Percentiles rank a stretch among this genome's conserved stretches.
Evolutionary conservation across 805 yeast species (phyloP).

Genomic region (Candida fluviatilis): DNA sequence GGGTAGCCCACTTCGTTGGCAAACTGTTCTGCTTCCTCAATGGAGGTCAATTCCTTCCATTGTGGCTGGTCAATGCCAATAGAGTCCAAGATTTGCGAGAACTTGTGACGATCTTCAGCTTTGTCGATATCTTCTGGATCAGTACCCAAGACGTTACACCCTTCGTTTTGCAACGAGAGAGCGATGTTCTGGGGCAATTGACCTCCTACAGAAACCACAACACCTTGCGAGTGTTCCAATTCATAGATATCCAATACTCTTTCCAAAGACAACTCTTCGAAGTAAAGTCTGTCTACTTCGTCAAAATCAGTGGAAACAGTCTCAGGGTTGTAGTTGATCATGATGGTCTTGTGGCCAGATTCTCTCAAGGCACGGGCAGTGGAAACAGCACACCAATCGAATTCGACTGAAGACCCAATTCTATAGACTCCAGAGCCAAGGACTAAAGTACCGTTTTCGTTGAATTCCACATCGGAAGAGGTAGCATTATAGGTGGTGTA

Average conservation of each 20-base stretch:
- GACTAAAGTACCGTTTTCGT: constrained; percentile 90
- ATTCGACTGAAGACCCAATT: constrained; percentile 97
- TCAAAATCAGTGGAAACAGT: constrained; percentile 98
- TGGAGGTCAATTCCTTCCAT: constrained; percentile 91
- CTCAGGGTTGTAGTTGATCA: constrained; percentile 98
- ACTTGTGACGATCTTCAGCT: constrained; percentile 98
- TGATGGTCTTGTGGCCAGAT: constrained; percentile 82
- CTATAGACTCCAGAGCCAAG: constrained; percentile 99
- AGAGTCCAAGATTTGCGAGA: constrained; percentile 88
- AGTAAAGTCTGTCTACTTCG: constrained; percentile 95
- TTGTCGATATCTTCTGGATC: constrained; percentile 91
- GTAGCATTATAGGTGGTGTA: constrained; percentile 96
- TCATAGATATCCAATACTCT: constrained; percentile 97
- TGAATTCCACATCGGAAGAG: constrained; percentile 75
- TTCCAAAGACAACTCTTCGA: constrained; percentile 92
- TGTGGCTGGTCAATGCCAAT: constrained; percentile 95
- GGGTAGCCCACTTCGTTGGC: constrained; percentile 90
- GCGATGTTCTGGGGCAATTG: constrained; percentile 98
- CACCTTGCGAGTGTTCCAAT: constrained; percentile 83
- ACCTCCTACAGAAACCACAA: constrained; percentile 96
- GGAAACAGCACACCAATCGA: constrained; percentile 99
- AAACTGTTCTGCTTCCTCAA: constrained; percentile 79
- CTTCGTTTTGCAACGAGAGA: constrained; percentile 68
- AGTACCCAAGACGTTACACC: constrained; percentile 90
- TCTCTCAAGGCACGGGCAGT: constrained; percentile 92